Evolutionary conservation across 345 rosid genomes (phyloP).

Genomic region (Gossypium arboreum): DNA sequence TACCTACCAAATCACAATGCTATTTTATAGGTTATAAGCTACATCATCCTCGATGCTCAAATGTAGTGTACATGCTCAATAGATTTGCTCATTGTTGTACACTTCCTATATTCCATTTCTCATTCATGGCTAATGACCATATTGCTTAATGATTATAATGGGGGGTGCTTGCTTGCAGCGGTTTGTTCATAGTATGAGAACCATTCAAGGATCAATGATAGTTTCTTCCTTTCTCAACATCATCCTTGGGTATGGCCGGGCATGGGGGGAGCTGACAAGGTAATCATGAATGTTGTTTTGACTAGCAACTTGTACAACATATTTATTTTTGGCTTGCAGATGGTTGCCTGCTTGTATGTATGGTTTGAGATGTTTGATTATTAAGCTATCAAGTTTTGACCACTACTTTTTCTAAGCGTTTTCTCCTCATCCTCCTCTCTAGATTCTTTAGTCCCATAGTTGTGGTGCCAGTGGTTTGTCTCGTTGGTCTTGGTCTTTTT

Average conservation of each 20-base stretch:
- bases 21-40: not conserved
- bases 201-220: conserved; percentile 87
- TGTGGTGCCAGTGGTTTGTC: conserved; percentile 67
- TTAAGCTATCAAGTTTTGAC: not conserved
- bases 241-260: conserved; percentile 62
- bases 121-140: not conserved
- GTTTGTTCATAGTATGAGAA: conserved; percentile 67
- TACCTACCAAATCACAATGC: not conserved
- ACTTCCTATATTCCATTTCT: not conserved
- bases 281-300: conserved; percentile 20
- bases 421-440: conserved; percentile 16
- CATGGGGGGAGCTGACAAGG: conserved; percentile 82
- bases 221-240: conserved; percentile 83
- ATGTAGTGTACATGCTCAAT: not conserved
- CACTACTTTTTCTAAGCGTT: not conserved
- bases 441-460: conserved; percentile 74
- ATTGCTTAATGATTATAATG: conserved; percentile 9
- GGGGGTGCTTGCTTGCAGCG: conserved; percentile 55
- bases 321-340: not conserved
- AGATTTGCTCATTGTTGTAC: not conserved
- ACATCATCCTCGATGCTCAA: not conserved
- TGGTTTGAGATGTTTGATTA: not conserved
- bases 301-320: not conserved
- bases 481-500: conserved; percentile 83
- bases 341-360: not conserved